A percentile compares a stretch with the other conserved stretches of the same genome.
These are phyloP conservation scores for Arachnomyces sp. DNA, from an alignment of 2,329 filamentous ascomycete genomes.

Conservation along the genomic window DNA sequence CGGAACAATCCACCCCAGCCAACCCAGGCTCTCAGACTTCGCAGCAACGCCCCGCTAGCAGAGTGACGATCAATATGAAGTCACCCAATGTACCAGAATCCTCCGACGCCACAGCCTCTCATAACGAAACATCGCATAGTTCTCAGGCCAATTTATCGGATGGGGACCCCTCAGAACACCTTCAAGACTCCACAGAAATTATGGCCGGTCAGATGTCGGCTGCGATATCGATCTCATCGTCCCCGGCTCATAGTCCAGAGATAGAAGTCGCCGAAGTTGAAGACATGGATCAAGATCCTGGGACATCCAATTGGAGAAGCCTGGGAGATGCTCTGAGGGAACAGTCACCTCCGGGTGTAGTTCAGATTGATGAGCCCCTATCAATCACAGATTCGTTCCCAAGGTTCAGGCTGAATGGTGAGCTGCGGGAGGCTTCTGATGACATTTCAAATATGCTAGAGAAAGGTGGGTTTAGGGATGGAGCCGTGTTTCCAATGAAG, in stretches of 20 bases:
- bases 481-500: too few relatives aligned
- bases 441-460: slow-evolving; percentile 28
- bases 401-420: slow-evolving; percentile 20
- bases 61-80: slow-evolving; percentile 43
- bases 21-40: slow-evolving; percentile 20
- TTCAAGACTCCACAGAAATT: neutral
- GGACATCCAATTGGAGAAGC: slow-evolving; percentile 37
- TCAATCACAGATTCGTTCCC: slow-evolving; percentile 32
- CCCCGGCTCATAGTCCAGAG: slow-evolving; percentile 37
- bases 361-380: slow-evolving; percentile 27
- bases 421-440: slow-evolving; percentile 26
- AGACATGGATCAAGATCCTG: slow-evolving; percentile 42
- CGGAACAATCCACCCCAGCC: slow-evolving; percentile 1
- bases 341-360: slow-evolving; percentile 22
- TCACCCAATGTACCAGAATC: slow-evolving; percentile 21
- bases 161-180: slow-evolving; percentile 1
- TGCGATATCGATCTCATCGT: slow-evolving; percentile 36
- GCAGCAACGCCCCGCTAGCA: slow-evolving; percentile 32
- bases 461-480: slow-evolving; percentile 24
- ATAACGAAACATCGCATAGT: neutral
- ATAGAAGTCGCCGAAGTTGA: slow-evolving; percentile 45
- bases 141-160: neutral
- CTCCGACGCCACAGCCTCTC: slow-evolving; percentile 9
- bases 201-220: slow-evolving; percentile 15
- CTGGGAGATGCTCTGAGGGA: slow-evolving; percentile 29